A percentile compares a stretch with the other conserved stretches of the same genome.
Conservation (phyloP, 1,139 yeast species). For the Lodderomyces jiufengensis region DNA sequence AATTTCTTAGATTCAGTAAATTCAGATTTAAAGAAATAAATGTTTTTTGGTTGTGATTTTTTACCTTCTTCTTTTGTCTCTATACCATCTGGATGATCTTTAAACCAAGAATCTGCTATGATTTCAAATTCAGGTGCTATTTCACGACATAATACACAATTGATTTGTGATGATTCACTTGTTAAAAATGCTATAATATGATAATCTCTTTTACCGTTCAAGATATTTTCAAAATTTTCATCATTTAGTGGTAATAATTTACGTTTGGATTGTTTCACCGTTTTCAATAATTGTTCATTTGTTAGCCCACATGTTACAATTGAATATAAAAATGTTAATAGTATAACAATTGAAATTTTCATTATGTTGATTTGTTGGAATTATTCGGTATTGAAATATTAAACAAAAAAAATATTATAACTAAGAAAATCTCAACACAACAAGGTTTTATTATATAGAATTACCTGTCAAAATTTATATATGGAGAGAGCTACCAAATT, state of each 20-base stretch:
- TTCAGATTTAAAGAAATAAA: constrained; percentile 76
- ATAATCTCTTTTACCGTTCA: constrained; percentile 70
- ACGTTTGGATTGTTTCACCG: constrained; percentile 19
- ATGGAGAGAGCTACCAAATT: too few species aligned
- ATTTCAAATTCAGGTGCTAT: constrained; percentile 63
- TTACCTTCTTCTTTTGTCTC: constrained; percentile 28
- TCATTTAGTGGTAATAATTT: constrained; percentile 48
- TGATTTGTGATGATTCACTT: constrained; percentile 67
- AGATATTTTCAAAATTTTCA: constrained; percentile 52
- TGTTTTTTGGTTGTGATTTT: constrained; percentile 28
- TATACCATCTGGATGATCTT: constrained; percentile 37
- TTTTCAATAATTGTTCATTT: constrained; percentile 23
- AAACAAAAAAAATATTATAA: too few species aligned
- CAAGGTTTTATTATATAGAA: too few species aligned
- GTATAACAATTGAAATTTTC: constrained; percentile 9
- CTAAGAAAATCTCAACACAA: too few species aligned
- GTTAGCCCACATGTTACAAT: constrained; percentile 27
- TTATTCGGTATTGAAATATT: too few species aligned
- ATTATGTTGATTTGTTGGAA: constrained; percentile 2
- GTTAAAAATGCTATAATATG: constrained; percentile 66
- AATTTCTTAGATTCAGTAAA: constrained; percentile 52
- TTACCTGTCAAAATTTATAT: too few species aligned
- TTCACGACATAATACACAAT: constrained; percentile 72
- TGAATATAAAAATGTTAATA: constrained; percentile 14
- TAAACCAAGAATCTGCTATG: constrained; percentile 57